These are phyloP conservation scores for Platanus orientalis DNA, from an alignment of 164 flowering plant species.

Conservation along the genomic window DNA sequence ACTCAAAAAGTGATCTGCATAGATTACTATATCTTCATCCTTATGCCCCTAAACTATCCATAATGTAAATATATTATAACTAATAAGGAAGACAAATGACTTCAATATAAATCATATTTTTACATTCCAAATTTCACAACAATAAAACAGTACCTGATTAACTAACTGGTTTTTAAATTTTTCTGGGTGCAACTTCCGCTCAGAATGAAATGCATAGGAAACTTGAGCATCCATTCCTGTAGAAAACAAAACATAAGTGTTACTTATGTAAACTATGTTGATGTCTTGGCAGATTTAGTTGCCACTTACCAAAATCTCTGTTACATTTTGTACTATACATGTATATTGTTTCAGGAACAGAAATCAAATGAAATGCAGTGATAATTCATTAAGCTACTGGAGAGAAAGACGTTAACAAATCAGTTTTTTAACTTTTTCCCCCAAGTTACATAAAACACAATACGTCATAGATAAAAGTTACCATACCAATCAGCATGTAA, in stretches of 20 bases:
- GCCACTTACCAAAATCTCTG: not conserved
- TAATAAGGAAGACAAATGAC: no score
- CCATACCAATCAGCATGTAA: not conserved
- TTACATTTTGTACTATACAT: not conserved
- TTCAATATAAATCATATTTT: not conserved
- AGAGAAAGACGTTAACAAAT: not conserved
- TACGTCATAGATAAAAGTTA: not conserved
- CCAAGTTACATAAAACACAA: not conserved
- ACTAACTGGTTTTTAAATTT: conserved; percentile 79
- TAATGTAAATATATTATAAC: no score
- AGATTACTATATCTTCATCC: not conserved
- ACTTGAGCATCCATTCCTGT: conserved; percentile 99
- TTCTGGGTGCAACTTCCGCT: conserved; percentile 86
- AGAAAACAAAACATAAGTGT: not conserved
- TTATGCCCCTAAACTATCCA: no score
- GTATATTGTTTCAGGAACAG: not conserved
- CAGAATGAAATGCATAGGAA: conserved; percentile 95
- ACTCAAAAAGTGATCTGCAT: not conserved
- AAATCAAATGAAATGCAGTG: not conserved
- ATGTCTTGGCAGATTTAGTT: not conserved
- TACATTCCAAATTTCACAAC: not conserved
- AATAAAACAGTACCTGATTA: conserved; percentile 66
- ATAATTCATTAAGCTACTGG: not conserved
- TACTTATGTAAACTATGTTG: not conserved
- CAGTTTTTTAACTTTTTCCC: not conserved